These are phyloP conservation scores for Globisporangium canariense DNA, from an alignment of 352 stramenopile genomes.

Conservation along the genomic window DNA sequence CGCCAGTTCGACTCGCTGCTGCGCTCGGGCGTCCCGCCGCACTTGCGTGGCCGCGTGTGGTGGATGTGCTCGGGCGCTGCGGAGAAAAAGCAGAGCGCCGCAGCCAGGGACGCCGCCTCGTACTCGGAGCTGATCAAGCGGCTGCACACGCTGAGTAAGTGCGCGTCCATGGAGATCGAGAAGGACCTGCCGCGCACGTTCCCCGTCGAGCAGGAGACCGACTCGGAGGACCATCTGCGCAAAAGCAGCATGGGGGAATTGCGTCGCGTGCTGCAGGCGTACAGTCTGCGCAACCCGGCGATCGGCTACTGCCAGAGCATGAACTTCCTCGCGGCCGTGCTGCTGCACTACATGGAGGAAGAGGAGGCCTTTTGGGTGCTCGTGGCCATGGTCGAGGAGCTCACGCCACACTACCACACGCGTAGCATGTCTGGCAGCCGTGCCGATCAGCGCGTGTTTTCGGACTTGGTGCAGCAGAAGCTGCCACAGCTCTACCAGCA, in stretches of 20 bases:
- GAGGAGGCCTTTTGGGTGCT: slow-evolving; percentile 89
- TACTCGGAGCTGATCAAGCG: slow-evolving; percentile 56
- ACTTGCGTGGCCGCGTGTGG: slow-evolving; percentile 74
- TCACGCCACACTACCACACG: slow-evolving; percentile 88
- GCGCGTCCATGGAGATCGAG: slow-evolving; percentile 81
- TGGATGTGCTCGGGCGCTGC: slow-evolving; percentile 74
- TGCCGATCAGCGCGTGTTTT: slow-evolving; percentile 88
- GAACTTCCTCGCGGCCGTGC: slow-evolving; percentile 81
- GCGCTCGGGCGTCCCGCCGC: slow-evolving; percentile 56
- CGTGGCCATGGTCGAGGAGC: slow-evolving; percentile 82
- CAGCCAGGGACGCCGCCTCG: slow-evolving; percentile 27
- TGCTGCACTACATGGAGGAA: slow-evolving; percentile 81
- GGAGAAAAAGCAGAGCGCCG: slow-evolving; percentile 32
- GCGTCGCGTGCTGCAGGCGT: slow-evolving; percentile 78
- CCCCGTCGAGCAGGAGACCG: slow-evolving; percentile 28
- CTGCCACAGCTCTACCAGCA: slow-evolving; percentile 71
- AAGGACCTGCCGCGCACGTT: slow-evolving; percentile 88
- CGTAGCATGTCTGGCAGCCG: slow-evolving; percentile 85
- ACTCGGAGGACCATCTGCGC: slow-evolving; percentile 22
- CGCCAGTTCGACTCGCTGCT: slow-evolving; percentile 68
- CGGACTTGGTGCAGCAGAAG: slow-evolving; percentile 82
- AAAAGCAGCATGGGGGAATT: slow-evolving; percentile 54
- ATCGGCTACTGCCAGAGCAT: slow-evolving; percentile 90
- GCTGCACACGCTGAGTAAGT: slow-evolving; percentile 54
- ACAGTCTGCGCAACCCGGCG: slow-evolving; percentile 76